Base-by-base conservation (phyloP, 1,284 basidiomycete genomes). In the Marasmius oreades region DNA sequence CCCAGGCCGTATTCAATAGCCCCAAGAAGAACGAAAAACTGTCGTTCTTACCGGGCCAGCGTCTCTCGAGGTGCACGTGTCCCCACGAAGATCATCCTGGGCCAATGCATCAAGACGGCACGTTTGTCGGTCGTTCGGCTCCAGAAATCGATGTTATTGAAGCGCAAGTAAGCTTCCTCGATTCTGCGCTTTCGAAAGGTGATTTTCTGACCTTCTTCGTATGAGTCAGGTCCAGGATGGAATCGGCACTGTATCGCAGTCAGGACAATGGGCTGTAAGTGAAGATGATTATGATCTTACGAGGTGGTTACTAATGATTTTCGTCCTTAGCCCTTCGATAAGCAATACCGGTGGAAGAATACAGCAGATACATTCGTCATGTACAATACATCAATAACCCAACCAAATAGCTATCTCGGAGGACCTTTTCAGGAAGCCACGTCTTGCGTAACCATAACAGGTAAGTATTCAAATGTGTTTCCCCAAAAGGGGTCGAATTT, bases 101-200 rank as follows among this genome's bases (percentile, higher is more conserved):
- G 0, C 93, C 93, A 12, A 70, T 78, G 42, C 75, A 76, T 36
- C 53, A 70, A 0, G 79, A 86, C 62, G 92, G 92, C 16, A 70
- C 64, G 22, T 83, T 76, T 60, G 81, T 85, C 1, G 90, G 90
- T 10, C 82, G 93, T 31, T 78, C 86, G 0, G 90, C 92, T 0
- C 93, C 93, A 5, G 93, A 95, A 72, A 93, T 96, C 56, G 90
- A 93, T 71, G 74, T 92, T 39, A 78, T 93, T 57, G 90, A 93
- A 69, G 90, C 88, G 5, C 79, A 85, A 62, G 68, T 73, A 70
- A 66, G 66, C 71, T 43, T 18, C 26, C n/a, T 50, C 36, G 3
- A 18, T 11, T n/a, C 16, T n/a, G 8, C 6, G 28, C 22, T 18
- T 51, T 24, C n/a, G 16, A 28, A 69, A 66, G 28, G n/a, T 16